Conservation (phyloP, 345 rosid species). For the Iberis pinnata region DNA sequence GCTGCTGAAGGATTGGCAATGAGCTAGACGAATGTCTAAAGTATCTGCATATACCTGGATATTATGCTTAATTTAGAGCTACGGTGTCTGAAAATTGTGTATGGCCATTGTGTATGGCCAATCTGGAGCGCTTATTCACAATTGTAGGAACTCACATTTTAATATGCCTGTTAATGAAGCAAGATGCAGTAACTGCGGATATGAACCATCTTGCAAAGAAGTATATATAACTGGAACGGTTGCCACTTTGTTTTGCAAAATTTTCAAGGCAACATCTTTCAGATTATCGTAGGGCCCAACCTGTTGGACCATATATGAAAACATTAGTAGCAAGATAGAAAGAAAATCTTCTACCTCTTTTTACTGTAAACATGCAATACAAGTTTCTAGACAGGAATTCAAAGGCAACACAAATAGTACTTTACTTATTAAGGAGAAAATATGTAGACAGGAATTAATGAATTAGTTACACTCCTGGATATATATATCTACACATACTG, state of each 20-base stretch:
- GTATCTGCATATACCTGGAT: conserved; percentile 86
- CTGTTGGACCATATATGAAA: conserved; percentile 38
- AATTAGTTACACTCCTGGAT: conserved; percentile 3
- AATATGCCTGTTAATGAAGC: conserved; percentile 90
- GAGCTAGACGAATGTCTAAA: conserved; percentile 81
- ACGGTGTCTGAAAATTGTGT: too few species aligned
- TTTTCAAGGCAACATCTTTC: conserved; percentile 73
- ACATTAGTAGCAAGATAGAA: conserved; percentile 15
- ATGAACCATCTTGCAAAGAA: conserved; percentile 48
- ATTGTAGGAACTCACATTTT: conserved; percentile 51
- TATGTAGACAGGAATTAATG: background rate
- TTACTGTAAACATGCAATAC: conserved; percentile 10
- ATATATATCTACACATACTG: too few species aligned
- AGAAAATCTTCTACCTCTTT: conserved; percentile 5
- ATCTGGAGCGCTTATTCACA: conserved; percentile 12
- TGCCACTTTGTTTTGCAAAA: conserved; percentile 73
- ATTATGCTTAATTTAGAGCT: conserved; percentile 23
- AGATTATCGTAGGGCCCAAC: conserved; percentile 84
- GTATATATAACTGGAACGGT: conserved; percentile 68
- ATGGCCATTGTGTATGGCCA: too few species aligned
- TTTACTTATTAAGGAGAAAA: conserved; percentile 1
- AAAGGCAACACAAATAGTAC: background rate
- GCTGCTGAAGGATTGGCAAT: conserved; percentile 84
- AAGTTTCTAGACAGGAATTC: conserved; percentile 9
- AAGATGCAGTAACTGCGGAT: conserved; percentile 79